These are phyloP conservation scores for Pseudogymnoascus sp. DNA, from an alignment of 2,329 filamentous ascomycete species.

Conservation along the genomic window DNA sequence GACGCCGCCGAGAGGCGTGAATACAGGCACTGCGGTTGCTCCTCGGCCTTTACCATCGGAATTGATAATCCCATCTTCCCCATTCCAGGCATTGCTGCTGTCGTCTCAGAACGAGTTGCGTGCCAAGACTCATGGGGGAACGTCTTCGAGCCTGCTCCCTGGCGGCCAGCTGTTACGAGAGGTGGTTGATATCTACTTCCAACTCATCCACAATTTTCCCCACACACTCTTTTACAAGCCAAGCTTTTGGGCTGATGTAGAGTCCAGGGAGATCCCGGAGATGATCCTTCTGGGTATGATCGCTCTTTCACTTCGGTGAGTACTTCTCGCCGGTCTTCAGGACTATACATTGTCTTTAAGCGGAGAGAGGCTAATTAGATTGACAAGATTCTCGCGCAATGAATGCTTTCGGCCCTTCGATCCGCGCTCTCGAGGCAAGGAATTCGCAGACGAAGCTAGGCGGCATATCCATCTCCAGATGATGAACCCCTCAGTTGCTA, in stretches of 20 bases:
- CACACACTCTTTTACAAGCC: conserved; percentile 1
- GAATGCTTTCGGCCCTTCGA: conserved; percentile 8
- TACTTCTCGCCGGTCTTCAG: not conserved
- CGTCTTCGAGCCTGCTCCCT: not conserved
- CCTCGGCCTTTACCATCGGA: not conserved
- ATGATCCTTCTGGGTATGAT: not conserved
- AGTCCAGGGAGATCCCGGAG: not conserved
- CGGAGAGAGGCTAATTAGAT: not conserved
- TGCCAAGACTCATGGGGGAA: no score
- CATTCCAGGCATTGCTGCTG: not conserved
- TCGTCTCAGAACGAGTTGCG: not conserved
- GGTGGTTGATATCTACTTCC: conserved; percentile 2
- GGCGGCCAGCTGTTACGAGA: not conserved
- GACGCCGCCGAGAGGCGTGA: not conserved
- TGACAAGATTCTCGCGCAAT: conserved; percentile 11
- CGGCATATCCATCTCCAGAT: conserved; percentile 12
- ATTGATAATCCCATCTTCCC: not conserved
- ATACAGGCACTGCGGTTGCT: not conserved
- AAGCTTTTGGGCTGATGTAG: not conserved
- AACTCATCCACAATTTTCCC: not conserved
- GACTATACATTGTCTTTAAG: not conserved
- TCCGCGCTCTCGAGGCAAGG: conserved; percentile 7
- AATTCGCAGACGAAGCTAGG: conserved; percentile 9
- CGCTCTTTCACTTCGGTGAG: conserved; percentile 3
- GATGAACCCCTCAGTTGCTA: conserved; percentile 11